phyloP scores from a whole-genome alignment of 495 filamentous ascomycete genomes.

The Hyphodiscus hymeniophilus region DNA sequence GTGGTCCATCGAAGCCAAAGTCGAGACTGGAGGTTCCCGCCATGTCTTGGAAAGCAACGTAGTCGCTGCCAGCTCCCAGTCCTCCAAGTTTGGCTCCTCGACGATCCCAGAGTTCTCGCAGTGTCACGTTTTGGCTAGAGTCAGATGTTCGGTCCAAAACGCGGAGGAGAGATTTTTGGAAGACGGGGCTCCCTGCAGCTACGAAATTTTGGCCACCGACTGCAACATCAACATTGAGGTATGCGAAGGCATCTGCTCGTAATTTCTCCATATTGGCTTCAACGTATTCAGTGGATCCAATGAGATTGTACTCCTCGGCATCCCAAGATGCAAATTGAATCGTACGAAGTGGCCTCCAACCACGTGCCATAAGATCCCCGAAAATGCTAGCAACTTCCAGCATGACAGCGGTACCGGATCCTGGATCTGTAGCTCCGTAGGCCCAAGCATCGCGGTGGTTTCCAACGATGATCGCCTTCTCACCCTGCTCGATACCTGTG shows the following conservation, averaged over 20 bases:
- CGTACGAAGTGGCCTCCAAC: constrained; percentile 86
- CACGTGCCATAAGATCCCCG: constrained; percentile 60
- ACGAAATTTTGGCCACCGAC: constrained; percentile 66
- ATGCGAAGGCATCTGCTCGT: constrained; percentile 65
- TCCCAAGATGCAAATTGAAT: constrained; percentile 97
- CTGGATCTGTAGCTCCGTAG: constrained; percentile 77
- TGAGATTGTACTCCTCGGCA: constrained; percentile 83
- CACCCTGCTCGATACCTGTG: constrained; percentile 66
- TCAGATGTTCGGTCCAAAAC: constrained; percentile 67
- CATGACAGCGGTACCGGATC: constrained; percentile 85
- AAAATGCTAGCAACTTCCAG: constrained; percentile 80
- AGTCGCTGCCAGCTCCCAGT: constrained; percentile 78
- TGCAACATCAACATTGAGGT: constrained; percentile 87
- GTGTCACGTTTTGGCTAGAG: constrained; percentile 59
- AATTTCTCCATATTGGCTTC: constrained; percentile 81
- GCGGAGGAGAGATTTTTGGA: constrained; percentile 59
- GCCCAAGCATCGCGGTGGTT: constrained; percentile 94
- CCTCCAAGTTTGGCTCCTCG: constrained; percentile 54
- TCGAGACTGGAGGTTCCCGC: constrained; percentile 89
- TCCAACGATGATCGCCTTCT: constrained; percentile 85
- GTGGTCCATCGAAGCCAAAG: constrained; percentile 63
- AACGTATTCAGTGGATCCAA: constrained; percentile 92
- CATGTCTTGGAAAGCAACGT: constrained; percentile 86
- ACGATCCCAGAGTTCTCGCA: constrained; percentile 71
- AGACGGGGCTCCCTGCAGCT: constrained; percentile 71